A percentile compares a stretch with the other conserved stretches of the same genome.
Evolutionary conservation across 31 red algal genomes (phyloP).

Genomic region (Endocladia muricata): DNA sequence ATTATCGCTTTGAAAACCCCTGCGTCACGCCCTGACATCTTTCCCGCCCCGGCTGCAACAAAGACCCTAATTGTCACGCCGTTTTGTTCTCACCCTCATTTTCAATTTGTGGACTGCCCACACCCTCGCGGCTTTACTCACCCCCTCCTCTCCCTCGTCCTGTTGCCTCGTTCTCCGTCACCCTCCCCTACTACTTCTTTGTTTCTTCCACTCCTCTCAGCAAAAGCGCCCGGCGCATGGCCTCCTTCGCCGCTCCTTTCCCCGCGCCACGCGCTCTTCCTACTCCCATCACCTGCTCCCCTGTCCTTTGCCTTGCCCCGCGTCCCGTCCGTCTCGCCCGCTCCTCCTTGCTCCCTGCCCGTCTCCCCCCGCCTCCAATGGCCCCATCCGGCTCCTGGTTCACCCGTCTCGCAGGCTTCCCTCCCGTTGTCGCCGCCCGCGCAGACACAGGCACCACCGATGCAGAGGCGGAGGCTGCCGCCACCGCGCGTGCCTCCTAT

Average conservation of each 20-base stretch:
- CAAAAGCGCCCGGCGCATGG: neutral
- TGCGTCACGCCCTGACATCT: too few relatives aligned
- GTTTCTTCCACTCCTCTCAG: neutral
- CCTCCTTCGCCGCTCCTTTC: neutral
- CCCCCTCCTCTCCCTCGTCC: too few relatives aligned
- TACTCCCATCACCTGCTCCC: neutral
- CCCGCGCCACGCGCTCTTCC: neutral
- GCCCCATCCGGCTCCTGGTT: neutral
- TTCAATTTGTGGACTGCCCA: too few relatives aligned
- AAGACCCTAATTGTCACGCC: too few relatives aligned
- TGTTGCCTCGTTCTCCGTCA: too few relatives aligned
- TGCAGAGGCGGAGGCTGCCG: constrained; percentile 46
- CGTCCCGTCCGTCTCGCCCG: neutral
- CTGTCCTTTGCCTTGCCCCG: neutral
- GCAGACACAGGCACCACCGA: constrained; percentile 50
- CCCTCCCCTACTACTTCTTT: neutral
- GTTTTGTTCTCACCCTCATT: too few relatives aligned
- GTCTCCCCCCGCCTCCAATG: neutral
- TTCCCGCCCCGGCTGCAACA: too few relatives aligned
- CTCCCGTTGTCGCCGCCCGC: constrained; percentile 20
- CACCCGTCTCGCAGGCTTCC: constrained; percentile 13
- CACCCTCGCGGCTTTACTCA: too few relatives aligned
- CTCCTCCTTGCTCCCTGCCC: neutral
- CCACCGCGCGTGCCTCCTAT: constrained; percentile 34
- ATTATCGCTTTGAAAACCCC: too few relatives aligned